Conservation (phyloP, 2,329 filamentous ascomycete genomes). For the Ploettnerulaceae sp. region DNA sequence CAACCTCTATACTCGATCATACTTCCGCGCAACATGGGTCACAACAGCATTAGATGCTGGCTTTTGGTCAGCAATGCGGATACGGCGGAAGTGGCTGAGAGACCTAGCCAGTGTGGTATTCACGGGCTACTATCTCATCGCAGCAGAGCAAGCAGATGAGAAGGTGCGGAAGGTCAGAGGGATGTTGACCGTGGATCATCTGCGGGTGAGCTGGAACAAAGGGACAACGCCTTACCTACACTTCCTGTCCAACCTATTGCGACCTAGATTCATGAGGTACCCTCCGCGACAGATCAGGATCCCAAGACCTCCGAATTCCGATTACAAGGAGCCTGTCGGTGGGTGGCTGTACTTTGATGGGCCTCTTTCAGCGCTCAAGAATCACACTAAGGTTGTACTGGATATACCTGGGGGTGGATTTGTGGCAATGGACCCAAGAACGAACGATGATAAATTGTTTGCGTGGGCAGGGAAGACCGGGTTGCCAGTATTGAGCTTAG, state of each 20-base stretch:
- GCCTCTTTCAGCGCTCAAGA: conserved; percentile 68
- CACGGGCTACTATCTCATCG: conserved; percentile 84
- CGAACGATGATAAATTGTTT: conserved; percentile 89
- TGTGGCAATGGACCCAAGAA: conserved; percentile 93
- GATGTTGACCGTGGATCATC: conserved; percentile 81
- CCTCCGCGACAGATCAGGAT: conserved; percentile 80
- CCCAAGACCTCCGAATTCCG: conserved; percentile 70
- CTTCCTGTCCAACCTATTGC: conserved; percentile 65
- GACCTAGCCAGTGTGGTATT: conserved; percentile 82
- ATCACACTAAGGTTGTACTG: conserved; percentile 73
- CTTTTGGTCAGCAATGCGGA: conserved; percentile 98
- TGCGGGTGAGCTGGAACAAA: conserved; percentile 95
- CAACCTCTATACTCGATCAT: conserved; percentile 87
- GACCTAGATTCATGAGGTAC: conserved; percentile 76
- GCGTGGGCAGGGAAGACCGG: conserved; percentile 88
- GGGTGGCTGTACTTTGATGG: conserved; percentile 96
- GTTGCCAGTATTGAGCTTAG: conserved; percentile 82
- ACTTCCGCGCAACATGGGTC: conserved; percentile 96
- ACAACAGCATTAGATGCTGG: conserved; percentile 91
- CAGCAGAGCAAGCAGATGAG: conserved; percentile 91
- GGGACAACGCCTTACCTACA: conserved; percentile 80
- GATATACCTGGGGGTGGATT: conserved; percentile 94
- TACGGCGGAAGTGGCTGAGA: conserved; percentile 71
- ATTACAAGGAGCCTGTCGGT: conserved; percentile 76
- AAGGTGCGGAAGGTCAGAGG: conserved; percentile 89